phyloP scores from a whole-genome alignment of 2,329 filamentous ascomycete species.

The Neofusicoccum kwambonambiense region DNA sequence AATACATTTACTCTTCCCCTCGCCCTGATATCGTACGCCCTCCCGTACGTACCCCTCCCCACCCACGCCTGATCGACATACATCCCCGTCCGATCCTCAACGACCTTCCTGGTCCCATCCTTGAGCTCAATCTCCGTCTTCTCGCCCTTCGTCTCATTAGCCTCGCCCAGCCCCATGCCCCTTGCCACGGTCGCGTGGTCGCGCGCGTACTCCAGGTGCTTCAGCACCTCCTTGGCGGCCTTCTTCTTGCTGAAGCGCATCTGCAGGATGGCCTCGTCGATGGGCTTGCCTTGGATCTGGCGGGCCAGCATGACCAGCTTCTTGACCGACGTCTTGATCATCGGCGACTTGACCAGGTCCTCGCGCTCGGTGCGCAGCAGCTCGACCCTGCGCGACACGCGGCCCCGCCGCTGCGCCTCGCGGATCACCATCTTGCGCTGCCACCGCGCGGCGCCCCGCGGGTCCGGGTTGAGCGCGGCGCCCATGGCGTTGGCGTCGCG shows the following conservation, averaged over 20 bases:
- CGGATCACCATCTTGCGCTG: slow-evolving; percentile 82
- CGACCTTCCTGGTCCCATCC: slow-evolving; percentile 68
- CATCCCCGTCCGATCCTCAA: slow-evolving; percentile 74
- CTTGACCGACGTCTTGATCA: slow-evolving; percentile 83
- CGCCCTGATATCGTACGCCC: slow-evolving; percentile 67
- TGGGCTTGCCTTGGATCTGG: slow-evolving; percentile 89
- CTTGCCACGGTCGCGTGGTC: slow-evolving; percentile 76
- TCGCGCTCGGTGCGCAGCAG: slow-evolving; percentile 66
- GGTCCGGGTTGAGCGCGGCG: slow-evolving; percentile 71
- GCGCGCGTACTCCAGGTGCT: slow-evolving; percentile 76
- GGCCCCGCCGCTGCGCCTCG: slow-evolving; percentile 66
- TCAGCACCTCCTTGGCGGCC: slow-evolving; percentile 74
- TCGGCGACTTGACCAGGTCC: slow-evolving; percentile 61
- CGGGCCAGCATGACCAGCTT: slow-evolving; percentile 83
- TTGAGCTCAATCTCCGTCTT: slow-evolving; percentile 67
- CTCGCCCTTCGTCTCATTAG: slow-evolving; percentile 29
- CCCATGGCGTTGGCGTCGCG: slow-evolving; percentile 55
- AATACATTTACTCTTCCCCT: slow-evolving; percentile 69
- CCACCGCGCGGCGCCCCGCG: slow-evolving; percentile 68
- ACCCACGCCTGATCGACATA: slow-evolving; percentile 96
- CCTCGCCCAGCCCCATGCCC: slow-evolving; percentile 73
- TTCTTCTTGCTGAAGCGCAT: slow-evolving; percentile 97
- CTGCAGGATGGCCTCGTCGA: slow-evolving; percentile 90
- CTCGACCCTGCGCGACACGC: slow-evolving; percentile 63
- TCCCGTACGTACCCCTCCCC: slow-evolving; percentile 65